Evolutionary conservation across 306 rosid species (phyloP), one percentile per base, ranked within the genome.

Genomic region (Senna siamea): DNA sequence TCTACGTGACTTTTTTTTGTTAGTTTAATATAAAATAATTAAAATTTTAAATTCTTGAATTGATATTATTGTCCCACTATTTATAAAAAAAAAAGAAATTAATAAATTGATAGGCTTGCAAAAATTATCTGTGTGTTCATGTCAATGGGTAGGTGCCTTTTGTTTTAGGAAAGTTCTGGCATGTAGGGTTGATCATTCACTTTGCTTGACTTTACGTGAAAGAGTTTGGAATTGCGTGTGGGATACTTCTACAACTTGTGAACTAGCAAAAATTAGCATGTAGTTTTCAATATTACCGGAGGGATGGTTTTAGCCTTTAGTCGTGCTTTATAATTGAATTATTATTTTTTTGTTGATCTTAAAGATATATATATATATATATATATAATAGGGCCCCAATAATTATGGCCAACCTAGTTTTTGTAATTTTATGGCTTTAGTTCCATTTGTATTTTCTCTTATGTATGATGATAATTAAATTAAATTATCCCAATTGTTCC

Each of bases 171-270:
- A 52, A 69, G 41, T 19, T 35, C 32, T 35, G 61, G 54, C 15
- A 46, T 56, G 34, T 50, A 56, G 0, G 44, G 40, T 65, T 64
- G 78, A 35, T 62, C 68, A 56, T 43, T 76, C 48, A 32, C 30
- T 78, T 59, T 38, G 35, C 74, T 86, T 88, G 89, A 85, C 86
- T 61, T 71, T 54, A 58, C 56, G 76, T 56, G 80, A 48, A 58
- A 38, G 72, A 6, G 53, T 65, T 76, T 54, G 73, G 72, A 47
- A 66, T 84, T 87, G 84, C 87, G 90, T 85, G 85, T 78, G 82
- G 82, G 85, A 65, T 80, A 83, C 78, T 72, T 76, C 15, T 73
- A 68, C 76, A 55, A 69, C 66, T 23, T 57, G 74, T 47, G 37
- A 82, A 60, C 54, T 75, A 66, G 68, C 73, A 9, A 65, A 13